Evolutionary conservation across 1,284 basidiomycete genomes (phyloP).

Genomic region (Schizopora paradoxa): DNA sequence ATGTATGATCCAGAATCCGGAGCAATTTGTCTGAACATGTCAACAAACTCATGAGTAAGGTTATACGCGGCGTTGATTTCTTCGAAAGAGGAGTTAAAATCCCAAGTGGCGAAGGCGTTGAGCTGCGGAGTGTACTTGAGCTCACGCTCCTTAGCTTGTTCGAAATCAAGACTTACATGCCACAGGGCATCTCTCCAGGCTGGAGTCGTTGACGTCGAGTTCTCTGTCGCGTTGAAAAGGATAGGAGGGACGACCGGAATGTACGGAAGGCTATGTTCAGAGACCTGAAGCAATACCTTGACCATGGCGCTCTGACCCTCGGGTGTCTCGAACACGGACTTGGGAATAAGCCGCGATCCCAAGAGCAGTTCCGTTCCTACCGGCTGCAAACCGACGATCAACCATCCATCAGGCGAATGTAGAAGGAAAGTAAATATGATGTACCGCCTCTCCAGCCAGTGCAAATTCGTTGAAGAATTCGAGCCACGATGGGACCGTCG

Average conservation of each 20-base stretch:
- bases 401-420: conserved; percentile 7
- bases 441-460: conserved; percentile 24
- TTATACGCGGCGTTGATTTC: conserved; percentile 34
- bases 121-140: conserved; percentile 19
- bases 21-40: conserved; percentile 40
- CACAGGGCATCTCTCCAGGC: conserved; percentile 43
- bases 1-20: conserved; percentile 46
- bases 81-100: conserved; percentile 38
- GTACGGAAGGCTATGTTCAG: conserved; percentile 26
- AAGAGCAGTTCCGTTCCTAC: conserved; percentile 28
- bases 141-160: not conserved
- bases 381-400: conserved; percentile 16
- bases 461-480: conserved; percentile 31
- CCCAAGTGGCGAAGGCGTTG: conserved; percentile 25
- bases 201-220: conserved; percentile 41
- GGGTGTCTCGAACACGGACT: conserved; percentile 25
- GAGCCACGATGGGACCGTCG: conserved; percentile 29
- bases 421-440: conserved; percentile 8
- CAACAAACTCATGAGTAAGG: conserved; percentile 31
- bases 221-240: conserved; percentile 37
- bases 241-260: conserved; percentile 35
- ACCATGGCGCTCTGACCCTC: conserved; percentile 24
- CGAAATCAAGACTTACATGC: conserved; percentile 34
- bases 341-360: conserved; percentile 30
- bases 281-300: conserved; percentile 24